Conservation (phyloP, 768 basidiomycete species). For the Coprinellus aureogranulatus region DNA sequence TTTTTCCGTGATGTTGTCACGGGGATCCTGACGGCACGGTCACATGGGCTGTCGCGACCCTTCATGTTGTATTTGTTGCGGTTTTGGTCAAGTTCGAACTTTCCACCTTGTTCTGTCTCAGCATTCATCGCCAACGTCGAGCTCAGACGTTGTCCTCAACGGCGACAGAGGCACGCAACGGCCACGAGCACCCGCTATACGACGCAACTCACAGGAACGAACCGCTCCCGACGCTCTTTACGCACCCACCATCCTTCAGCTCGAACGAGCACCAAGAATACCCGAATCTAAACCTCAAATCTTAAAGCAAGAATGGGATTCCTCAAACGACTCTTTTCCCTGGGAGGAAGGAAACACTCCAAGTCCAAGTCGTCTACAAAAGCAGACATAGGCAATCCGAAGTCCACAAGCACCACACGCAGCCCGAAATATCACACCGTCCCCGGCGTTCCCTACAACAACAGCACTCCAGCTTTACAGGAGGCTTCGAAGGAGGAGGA, state of each 20-base stretch:
- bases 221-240: background rate
- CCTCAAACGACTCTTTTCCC: conserved; percentile 66
- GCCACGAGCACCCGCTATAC: background rate
- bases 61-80: background rate
- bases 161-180: background rate
- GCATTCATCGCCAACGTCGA: background rate
- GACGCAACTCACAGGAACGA: background rate
- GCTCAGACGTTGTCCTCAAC: background rate
- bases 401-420: conserved; percentile 7
- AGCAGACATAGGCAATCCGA: conserved; percentile 24
- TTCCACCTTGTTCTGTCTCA: background rate
- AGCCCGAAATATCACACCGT: conserved; percentile 9
- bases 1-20: background rate
- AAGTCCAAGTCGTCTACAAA: conserved; percentile 32
- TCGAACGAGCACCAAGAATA: background rate
- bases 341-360: conserved; percentile 60
- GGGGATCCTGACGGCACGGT: background rate
- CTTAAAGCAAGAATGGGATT: conserved; percentile 52
- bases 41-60: conserved; percentile 3
- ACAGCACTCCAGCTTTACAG: background rate
- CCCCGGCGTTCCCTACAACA: background rate
- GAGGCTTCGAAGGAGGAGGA: conserved; percentile 29
- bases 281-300: background rate
- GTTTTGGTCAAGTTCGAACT: conserved; percentile 7
- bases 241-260: background rate